These are phyloP conservation scores for Teratosphaeriaceae sp. DNA, from an alignment of 2,329 filamentous ascomycete species.

Conservation along the genomic window DNA sequence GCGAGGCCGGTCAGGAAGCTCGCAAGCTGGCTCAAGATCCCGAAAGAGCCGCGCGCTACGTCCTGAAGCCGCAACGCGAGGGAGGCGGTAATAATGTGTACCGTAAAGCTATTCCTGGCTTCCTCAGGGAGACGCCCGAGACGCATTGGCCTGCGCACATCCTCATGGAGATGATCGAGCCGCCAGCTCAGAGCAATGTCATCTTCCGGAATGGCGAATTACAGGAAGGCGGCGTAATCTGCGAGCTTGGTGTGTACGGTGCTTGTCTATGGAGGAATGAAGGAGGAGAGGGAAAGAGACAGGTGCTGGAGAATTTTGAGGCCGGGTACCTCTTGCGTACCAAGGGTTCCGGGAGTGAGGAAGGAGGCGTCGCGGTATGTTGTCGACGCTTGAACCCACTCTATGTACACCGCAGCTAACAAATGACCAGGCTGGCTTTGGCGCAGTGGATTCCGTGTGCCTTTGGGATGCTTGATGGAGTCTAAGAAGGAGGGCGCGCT, in stretches of 20 bases:
- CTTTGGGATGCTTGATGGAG: conserved; percentile 38
- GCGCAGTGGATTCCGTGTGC: conserved; percentile 71
- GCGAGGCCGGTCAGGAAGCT: conserved; percentile 62
- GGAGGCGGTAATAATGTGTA: conserved; percentile 97
- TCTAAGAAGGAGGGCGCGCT: too few species aligned
- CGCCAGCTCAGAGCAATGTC: conserved; percentile 70
- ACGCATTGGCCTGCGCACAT: conserved; percentile 88
- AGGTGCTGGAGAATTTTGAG: conserved; percentile 69
- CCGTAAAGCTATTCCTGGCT: conserved; percentile 73
- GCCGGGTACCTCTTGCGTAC: conserved; percentile 86
- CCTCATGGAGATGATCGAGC: conserved; percentile 95
- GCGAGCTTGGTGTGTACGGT: conserved; percentile 88
- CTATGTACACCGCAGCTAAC: not conserved
- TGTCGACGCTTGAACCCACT: not conserved
- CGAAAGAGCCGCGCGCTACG: conserved; percentile 64
- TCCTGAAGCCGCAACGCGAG: conserved; percentile 94
- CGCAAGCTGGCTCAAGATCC: conserved; percentile 68
- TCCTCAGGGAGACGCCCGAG: conserved; percentile 68
- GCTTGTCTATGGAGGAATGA: conserved; percentile 70
- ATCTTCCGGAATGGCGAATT: conserved; percentile 80
- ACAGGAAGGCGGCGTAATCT: conserved; percentile 80
- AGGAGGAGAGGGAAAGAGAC: conserved; percentile 31
- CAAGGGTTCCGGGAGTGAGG: conserved; percentile 89
- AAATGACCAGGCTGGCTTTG: conserved; percentile 54
- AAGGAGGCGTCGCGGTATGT: conserved; percentile 73